A percentile compares a stretch with the other conserved stretches of the same genome.
Evolutionary conservation across 2,329 filamentous ascomycete genomes (phyloP).

Genomic region (Mycosphaerella sp.): DNA sequence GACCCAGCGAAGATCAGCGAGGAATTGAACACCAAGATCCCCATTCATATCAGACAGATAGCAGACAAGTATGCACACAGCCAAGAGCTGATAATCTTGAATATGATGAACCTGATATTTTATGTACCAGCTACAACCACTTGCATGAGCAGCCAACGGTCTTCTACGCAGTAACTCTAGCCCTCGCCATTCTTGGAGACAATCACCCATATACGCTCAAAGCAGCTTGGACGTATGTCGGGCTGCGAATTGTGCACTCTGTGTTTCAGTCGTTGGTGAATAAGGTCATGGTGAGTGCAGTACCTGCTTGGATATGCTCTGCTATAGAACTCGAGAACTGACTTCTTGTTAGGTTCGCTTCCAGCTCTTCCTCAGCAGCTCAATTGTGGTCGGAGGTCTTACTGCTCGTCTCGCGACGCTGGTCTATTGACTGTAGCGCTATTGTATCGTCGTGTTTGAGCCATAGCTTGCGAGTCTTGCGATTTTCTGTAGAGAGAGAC

Average conservation of each 20-base stretch:
- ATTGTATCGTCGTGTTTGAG: too few species aligned
- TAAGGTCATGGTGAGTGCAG: conserved; percentile 29
- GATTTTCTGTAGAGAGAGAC: too few species aligned
- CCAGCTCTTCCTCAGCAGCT: conserved; percentile 1
- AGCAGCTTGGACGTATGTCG: conserved; percentile 42
- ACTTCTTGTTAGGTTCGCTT: background rate
- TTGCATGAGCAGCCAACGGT: conserved; percentile 27
- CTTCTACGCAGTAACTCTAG: conserved; percentile 40
- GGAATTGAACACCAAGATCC: conserved; percentile 19
- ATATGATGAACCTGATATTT: background rate
- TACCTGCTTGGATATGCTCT: too few species aligned
- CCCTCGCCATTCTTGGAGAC: conserved; percentile 28
- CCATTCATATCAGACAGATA: conserved; percentile 20
- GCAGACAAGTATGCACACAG: conserved; percentile 25
- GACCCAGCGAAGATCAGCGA: conserved; percentile 3
- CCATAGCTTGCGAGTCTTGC: too few species aligned
- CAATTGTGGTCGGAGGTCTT: background rate
- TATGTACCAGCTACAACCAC: conserved; percentile 19
- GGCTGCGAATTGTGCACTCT: conserved; percentile 37
- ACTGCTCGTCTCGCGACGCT: background rate
- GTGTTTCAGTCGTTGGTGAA: conserved; percentile 39
- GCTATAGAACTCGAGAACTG: too few species aligned
- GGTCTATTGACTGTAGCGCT: background rate
- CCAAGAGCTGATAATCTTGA: background rate
- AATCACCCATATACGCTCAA: conserved; percentile 23